Conservation (phyloP, 2,329 filamentous ascomycete genomes). For the Ramularia endophylla region DNA sequence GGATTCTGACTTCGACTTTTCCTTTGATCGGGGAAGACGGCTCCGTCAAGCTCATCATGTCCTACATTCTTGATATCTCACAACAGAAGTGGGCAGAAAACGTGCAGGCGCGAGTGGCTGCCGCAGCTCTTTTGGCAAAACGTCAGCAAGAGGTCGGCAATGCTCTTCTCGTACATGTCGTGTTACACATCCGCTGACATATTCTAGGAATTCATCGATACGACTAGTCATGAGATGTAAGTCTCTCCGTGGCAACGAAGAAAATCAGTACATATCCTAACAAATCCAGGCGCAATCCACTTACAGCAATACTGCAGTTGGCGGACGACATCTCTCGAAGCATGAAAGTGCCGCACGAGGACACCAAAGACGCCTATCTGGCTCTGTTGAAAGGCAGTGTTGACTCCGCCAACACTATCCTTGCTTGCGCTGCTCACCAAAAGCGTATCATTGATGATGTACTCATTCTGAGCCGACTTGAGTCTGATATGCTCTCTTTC, state of each 20-base stretch:
- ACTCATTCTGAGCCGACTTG: constrained; percentile 38
- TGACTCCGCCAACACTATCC: constrained; percentile 27
- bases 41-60: constrained; percentile 16
- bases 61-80: constrained; percentile 24
- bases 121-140: constrained; percentile 18
- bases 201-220: constrained; percentile 6
- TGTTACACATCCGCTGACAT: background rate
- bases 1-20: constrained; percentile 16
- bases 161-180: no score
- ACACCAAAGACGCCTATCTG: constrained; percentile 1
- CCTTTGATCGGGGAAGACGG: constrained; percentile 16
- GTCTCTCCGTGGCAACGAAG: background rate
- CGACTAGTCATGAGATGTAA: constrained; percentile 12
- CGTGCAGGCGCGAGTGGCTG: constrained; percentile 16
- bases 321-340: constrained; percentile 35
- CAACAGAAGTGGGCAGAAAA: constrained; percentile 28
- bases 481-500: constrained; percentile 31
- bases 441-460: constrained; percentile 44
- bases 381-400: constrained; percentile 12
- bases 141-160: constrained; percentile 20
- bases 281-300: constrained; percentile 31
- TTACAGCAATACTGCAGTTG: constrained; percentile 39
- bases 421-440: constrained; percentile 26
- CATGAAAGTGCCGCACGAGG: constrained; percentile 4
- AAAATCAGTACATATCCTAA: background rate